Evolutionary conservation across 306 rosid species (phyloP).

Genomic region (Morella rubra): DNA sequence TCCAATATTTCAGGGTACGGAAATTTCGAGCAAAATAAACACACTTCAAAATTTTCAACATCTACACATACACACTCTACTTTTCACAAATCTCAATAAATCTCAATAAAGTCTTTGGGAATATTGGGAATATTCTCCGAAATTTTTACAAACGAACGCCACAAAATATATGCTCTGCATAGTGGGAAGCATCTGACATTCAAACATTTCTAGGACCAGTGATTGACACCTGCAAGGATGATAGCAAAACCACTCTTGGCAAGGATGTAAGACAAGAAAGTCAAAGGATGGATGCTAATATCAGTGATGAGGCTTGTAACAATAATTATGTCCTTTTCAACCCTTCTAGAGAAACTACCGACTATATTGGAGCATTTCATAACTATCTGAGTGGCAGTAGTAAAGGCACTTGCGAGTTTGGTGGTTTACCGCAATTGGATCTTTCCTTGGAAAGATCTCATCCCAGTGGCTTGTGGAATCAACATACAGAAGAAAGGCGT

Average conservation of each 20-base stretch:
- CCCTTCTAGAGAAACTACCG: conserved; percentile 60
- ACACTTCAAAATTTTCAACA: too few relatives aligned
- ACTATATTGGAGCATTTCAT: conserved; percentile 63
- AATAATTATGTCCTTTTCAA: conserved; percentile 44
- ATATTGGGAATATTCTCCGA: too few relatives aligned
- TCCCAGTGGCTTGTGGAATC: conserved; percentile 52
- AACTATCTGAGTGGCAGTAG: conserved; percentile 41
- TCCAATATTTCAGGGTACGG: too few relatives aligned
- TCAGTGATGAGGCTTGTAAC: conserved; percentile 54
- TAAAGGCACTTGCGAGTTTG: conserved; percentile 47
- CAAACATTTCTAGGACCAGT: conserved; percentile 45
- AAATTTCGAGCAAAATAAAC: too few relatives aligned
- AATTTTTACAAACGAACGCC: too few relatives aligned
- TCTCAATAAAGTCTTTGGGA: too few relatives aligned
- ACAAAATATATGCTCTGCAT: conserved; percentile 16
- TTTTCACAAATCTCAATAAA: too few relatives aligned
- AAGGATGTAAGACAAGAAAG: conserved; percentile 47
- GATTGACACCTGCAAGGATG: conserved; percentile 32
- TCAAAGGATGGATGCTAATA: conserved; percentile 37
- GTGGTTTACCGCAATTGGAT: conserved; percentile 65
- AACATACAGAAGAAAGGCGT: conserved; percentile 51
- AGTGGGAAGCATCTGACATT: conserved; percentile 31
- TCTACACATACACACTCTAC: too few relatives aligned
- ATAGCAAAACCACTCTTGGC: conserved; percentile 38
- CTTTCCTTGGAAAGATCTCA: conserved; percentile 79